Conservation (phyloP, 345 rosid species). For the Melaleuca quinquenervia region DNA sequence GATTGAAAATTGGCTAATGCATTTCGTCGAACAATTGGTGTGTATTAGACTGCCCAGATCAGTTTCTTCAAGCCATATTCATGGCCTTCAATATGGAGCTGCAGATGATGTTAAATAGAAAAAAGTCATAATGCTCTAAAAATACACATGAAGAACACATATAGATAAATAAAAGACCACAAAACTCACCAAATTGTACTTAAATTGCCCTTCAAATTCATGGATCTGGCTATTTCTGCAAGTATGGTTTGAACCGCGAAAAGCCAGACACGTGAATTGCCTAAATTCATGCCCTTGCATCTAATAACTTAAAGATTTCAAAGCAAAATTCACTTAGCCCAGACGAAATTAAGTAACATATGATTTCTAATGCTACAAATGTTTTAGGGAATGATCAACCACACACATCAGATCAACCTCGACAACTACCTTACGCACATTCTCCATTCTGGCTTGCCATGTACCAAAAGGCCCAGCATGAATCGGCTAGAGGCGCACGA, state of each 20-base stretch:
- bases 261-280: neutral
- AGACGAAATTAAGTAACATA: neutral
- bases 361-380: neutral
- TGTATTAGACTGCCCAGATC: too few species aligned
- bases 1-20: too few species aligned
- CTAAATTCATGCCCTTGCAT: neutral
- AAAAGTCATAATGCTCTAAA: neutral
- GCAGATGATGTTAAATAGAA: too few species aligned
- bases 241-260: fast-evolving
- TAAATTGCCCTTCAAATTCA: neutral
- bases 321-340: fast-evolving
- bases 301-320: neutral
- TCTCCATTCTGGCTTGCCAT: too few species aligned
- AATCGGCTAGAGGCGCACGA: too few species aligned
- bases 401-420: neutral
- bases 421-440: neutral
- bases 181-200: fast-evolving
- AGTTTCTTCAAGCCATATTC: too few species aligned
- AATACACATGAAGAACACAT: neutral
- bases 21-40: too few species aligned
- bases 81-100: too few species aligned
- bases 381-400: fast-evolving
- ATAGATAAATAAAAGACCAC: neutral
- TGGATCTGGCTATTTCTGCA: neutral
- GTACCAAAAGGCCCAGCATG: too few species aligned